Percentiles rank a stretch among this genome's conserved stretches.
phyloP scores from a whole-genome alignment of 306 rosid genomes.

The Alnus glutinosa region DNA sequence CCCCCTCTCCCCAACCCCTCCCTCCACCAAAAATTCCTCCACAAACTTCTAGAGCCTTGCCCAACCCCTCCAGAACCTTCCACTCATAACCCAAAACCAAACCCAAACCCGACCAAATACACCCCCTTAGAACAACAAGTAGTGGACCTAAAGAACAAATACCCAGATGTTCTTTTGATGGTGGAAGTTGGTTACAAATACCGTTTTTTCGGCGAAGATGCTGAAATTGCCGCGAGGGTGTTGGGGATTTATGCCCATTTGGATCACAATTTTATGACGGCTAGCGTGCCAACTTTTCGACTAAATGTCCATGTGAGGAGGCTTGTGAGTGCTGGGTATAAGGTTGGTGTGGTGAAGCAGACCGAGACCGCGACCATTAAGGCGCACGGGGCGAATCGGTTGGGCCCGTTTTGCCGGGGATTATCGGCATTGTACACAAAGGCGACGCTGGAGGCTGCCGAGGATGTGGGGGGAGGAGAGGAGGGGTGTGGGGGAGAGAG shows the following conservation, averaged over 20 bases:
- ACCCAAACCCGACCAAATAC: constrained; percentile 38
- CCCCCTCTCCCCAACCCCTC: constrained; percentile 46
- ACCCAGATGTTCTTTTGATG: constrained; percentile 93
- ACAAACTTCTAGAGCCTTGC: constrained; percentile 73
- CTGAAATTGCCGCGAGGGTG: constrained; percentile 72
- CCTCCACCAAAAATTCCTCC: constrained; percentile 70
- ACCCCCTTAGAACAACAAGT: constrained; percentile 86
- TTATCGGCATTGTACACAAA: constrained; percentile 83
- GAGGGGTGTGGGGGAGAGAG: constrained; percentile 71
- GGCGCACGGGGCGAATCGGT: constrained; percentile 70
- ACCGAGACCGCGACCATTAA: constrained; percentile 93
- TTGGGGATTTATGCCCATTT: constrained; percentile 77
- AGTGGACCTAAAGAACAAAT: constrained; percentile 55
- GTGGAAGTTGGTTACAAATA: constrained; percentile 89
- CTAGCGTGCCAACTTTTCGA: constrained; percentile 85
- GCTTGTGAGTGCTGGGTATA: constrained; percentile 81
- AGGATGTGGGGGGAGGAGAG: constrained; percentile 65
- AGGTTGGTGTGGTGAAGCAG: constrained; percentile 94
- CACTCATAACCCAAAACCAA: constrained; percentile 28
- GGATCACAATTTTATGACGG: constrained; percentile 81
- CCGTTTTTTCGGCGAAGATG: constrained; percentile 79
- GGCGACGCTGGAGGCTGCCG: constrained; percentile 86
- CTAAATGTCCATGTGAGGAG: constrained; percentile 84
- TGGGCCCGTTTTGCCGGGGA: constrained; percentile 81
- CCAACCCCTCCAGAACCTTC: constrained; percentile 12